These are phyloP conservation scores for Collariella sp. DNA, from an alignment of 495 filamentous ascomycete species.

Conservation along the genomic window DNA sequence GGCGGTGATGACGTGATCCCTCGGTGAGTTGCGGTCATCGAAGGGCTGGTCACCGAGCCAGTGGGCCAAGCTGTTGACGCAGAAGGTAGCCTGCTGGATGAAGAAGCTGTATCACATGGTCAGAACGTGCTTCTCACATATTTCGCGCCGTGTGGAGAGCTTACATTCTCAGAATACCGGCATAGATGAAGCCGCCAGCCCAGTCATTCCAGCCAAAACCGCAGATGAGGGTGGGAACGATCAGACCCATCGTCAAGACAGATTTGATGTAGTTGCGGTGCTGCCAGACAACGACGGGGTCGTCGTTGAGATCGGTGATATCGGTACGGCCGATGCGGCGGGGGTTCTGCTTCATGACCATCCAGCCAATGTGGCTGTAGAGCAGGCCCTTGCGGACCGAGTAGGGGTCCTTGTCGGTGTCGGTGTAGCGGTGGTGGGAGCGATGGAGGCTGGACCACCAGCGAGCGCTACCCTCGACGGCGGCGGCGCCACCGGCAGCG, in stretches of 20 bases:
- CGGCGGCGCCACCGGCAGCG: constrained; percentile 84
- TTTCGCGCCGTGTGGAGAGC: not conserved
- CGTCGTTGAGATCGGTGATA: constrained; percentile 93
- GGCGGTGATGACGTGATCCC: constrained; percentile 93
- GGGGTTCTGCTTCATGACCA: constrained; percentile 92
- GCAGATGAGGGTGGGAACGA: constrained; percentile 74
- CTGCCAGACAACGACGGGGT: constrained; percentile 88
- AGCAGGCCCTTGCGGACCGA: constrained; percentile 90
- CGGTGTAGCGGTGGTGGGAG: constrained; percentile 97
- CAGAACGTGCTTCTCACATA: not conserved
- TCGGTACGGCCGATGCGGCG: constrained; percentile 92
- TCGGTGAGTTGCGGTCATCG: constrained; percentile 96
- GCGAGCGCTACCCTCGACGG: constrained; percentile 89
- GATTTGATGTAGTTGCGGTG: constrained; percentile 89
- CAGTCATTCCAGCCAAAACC: constrained; percentile 88
- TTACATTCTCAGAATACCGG: constrained; percentile 77
- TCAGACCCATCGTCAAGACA: constrained; percentile 77
- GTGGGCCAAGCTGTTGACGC: constrained; percentile 96
- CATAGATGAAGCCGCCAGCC: constrained; percentile 87
- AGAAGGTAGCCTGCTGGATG: constrained; percentile 99
- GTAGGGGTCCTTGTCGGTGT: constrained; percentile 98
- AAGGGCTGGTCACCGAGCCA: constrained; percentile 99
- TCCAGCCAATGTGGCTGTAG: constrained; percentile 93
- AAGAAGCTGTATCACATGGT: constrained; percentile 57
- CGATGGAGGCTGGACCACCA: constrained; percentile 98